Evolutionary conservation across 2,329 filamentous ascomycete genomes (phyloP).

Genomic region (Gaeumannomyces tritici): DNA sequence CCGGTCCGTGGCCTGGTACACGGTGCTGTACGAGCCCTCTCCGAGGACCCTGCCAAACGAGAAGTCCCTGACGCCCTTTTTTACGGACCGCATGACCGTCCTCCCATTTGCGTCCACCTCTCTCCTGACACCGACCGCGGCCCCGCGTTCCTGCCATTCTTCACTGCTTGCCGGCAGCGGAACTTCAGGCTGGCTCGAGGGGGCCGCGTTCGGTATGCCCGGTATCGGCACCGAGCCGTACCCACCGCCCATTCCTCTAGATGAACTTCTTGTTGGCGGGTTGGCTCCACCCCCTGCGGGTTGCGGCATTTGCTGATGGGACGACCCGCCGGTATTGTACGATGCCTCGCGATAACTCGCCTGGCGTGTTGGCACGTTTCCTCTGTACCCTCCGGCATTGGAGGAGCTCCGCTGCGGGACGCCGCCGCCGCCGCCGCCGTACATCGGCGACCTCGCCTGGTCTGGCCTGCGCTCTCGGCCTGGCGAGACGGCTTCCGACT

Average conservation of each 20-base stretch:
- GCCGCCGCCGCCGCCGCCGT: constrained; percentile 26
- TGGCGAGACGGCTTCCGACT: not conserved
- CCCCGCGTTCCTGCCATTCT: constrained; percentile 92
- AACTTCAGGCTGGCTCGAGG: constrained; percentile 26
- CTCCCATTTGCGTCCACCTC: constrained; percentile 82
- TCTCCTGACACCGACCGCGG: constrained; percentile 72
- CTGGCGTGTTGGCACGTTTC: constrained; percentile 55
- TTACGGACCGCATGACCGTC: constrained; percentile 72
- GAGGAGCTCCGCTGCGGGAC: not conserved
- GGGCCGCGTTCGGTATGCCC: constrained; percentile 31
- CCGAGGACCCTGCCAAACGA: constrained; percentile 83
- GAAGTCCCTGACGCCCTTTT: constrained; percentile 97
- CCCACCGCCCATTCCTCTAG: constrained; percentile 57
- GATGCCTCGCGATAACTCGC: constrained; percentile 30
- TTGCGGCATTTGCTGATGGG: constrained; percentile 35
- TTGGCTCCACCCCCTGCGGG: constrained; percentile 48
- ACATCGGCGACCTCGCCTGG: constrained; percentile 45
- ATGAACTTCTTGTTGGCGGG: constrained; percentile 63
- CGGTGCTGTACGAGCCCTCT: constrained; percentile 96
- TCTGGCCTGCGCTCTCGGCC: constrained; percentile 22
- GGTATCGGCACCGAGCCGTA: constrained; percentile 33
- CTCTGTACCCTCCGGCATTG: constrained; percentile 29
- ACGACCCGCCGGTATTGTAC: not conserved
- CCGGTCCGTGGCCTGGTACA: constrained; percentile 84
- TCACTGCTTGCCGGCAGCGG: constrained; percentile 56